Evolutionary conservation across 169 alveolate species (phyloP), one percentile per base, ranked within the genome.

Genomic region (Besnoitia besnoiti): DNA sequence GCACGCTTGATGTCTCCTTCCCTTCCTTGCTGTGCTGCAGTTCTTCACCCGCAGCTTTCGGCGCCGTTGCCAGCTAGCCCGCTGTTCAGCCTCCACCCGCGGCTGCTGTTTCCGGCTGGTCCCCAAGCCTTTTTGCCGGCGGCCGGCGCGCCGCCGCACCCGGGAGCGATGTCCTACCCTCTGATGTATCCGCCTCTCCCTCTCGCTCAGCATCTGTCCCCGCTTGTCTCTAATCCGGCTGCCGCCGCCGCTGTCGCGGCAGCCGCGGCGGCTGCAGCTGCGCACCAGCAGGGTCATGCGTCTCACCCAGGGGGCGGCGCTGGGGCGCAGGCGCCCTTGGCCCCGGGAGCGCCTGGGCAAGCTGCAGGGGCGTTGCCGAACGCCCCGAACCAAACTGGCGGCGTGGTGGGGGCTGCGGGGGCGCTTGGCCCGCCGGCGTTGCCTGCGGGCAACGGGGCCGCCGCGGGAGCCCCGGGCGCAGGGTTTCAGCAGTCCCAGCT

Each of bases 111-210:
- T 30, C 82, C 82, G 3, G 82, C 82, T 24, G 82, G 82, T 16
- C 82, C 82, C 1, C 82, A 73, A 37, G 82, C 82, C 24, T 73
- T 73, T 42, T 19, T 73, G 47, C 82, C 82, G 47, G 82, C 47
- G 8, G 82, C 47, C 10, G 82, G 47, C 2, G 82, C 82, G 39
- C 82, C 82, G 46, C 82, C 67, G 33, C 67, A 55, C 67, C 67
- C 82, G 2, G 82, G 82, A 1, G 82, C 82, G 44, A 73, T 73
- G 82, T 37, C 82, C 24, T 73, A 73, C 46, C 82, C 82, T 73
- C 82, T 73, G 47, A n/a, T 73, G 39, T 73, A 73, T 73, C 82
- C 82, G 46, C 82, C 82, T 21, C 82, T 73, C 46, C 82, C 82
- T n/a, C 82, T 73, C 47, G 79, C 79, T 8, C 82, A n/a, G 82